Evolutionary conservation across 495 filamentous ascomycete species (phyloP).

Genomic region (Xylaria sp.): DNA sequence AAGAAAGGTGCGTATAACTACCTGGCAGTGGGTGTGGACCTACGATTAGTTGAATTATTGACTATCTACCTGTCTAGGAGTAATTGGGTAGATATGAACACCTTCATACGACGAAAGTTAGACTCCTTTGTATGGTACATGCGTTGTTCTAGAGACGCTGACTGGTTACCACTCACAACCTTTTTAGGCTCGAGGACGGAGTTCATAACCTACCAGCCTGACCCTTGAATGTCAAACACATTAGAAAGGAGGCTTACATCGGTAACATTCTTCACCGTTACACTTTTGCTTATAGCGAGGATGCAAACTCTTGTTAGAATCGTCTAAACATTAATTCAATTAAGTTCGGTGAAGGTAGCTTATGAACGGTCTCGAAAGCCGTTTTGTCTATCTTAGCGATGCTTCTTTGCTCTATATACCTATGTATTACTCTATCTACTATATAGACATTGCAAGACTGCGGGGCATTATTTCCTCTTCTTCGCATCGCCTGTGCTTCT

Average conservation of each 20-base stretch:
- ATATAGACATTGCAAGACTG: not conserved
- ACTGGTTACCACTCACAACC: no score
- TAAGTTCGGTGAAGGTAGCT: not conserved
- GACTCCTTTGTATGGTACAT: no score
- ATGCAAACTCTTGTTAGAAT: not conserved
- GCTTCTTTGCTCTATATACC: not conserved
- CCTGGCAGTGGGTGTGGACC: no score
- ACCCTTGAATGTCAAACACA: not conserved
- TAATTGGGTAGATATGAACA: no score
- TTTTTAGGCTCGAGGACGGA: not conserved
- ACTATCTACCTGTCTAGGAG: no score
- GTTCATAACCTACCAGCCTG: not conserved
- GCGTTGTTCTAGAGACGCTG: no score
- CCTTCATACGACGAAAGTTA: no score
- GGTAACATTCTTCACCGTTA: not conserved
- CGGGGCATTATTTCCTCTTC: slow-evolving; percentile 53
- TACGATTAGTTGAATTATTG: no score
- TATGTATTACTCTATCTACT: not conserved
- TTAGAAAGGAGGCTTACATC: not conserved
- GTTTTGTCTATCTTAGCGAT: slow-evolving; percentile 9
- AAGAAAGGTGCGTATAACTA: no score
- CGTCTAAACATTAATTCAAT: not conserved
- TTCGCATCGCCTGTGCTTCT: slow-evolving; percentile 51
- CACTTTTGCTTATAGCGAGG: not conserved
- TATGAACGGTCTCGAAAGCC: not conserved